A percentile compares a stretch with the other conserved stretches of the same genome.
phyloP scores from a whole-genome alignment of 306 rosid species.

The Cyamopsis tetragonoloba region DNA sequence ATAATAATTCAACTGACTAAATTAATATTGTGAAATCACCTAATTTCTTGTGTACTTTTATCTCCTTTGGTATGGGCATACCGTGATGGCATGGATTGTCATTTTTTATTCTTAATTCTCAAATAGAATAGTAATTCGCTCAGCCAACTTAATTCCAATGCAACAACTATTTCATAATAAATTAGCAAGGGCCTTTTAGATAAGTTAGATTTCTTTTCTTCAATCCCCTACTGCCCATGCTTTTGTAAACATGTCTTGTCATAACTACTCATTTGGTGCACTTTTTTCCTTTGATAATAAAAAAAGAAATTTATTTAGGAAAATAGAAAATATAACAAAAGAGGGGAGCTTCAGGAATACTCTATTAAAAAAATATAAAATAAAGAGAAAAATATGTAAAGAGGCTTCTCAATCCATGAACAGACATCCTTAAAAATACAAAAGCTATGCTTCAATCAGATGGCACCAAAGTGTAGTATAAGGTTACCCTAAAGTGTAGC shows the following conservation, averaged over 20 bases:
- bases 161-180: background rate
- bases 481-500: background rate
- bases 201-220: background rate
- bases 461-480: too few species aligned
- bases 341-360: background rate
- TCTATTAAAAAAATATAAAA: background rate
- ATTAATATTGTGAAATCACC: constrained; percentile 8
- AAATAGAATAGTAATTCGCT: background rate
- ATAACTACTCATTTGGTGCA: background rate
- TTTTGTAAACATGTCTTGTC: background rate
- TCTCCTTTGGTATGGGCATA: constrained; percentile 1
- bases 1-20: constrained; percentile 21
- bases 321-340: background rate
- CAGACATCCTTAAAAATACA: background rate
- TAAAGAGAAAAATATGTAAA: background rate
- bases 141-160: background rate
- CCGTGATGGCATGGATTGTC: background rate
- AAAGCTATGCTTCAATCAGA: background rate
- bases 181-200: background rate
- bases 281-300: background rate
- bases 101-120: background rate
- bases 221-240: background rate
- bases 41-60: background rate
- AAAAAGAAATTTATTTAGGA: background rate
- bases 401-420: background rate